Base-by-base conservation (phyloP, 2,329 filamentous ascomycete species). In the Penicillium sp. region DNA sequence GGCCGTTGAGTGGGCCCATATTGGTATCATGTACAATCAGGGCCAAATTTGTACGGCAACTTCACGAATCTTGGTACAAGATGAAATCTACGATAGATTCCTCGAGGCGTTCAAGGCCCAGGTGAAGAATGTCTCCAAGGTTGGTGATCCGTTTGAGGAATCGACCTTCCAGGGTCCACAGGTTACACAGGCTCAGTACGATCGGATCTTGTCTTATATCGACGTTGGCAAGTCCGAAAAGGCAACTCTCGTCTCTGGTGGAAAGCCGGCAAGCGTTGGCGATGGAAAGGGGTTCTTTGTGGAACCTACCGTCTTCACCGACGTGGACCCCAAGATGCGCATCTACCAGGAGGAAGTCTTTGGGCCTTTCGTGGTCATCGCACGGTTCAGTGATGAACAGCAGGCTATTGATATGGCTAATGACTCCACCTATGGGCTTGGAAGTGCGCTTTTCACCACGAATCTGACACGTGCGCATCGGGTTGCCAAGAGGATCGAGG, bases 1-100 rank as follows among this genome's bases (percentile, higher is more conserved):
- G 68, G 85, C 86, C 3, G 86, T 89, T 11, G 85, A 88, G 60
- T 90, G 88, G 85, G 78, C 81, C 14, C 85, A 89, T 57, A 67
- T 73, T 11, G 77, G 77, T n/a, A 79, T 81, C 61, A 78, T 81
- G 75, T 71, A 72, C 56, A 72, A 72, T 54, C 70, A 72, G 43
- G 70, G 70, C 22, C 70, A 72, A 47, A 67, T 72, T 16, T 72
- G 70, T 56, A 71, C 70, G 2, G 67, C 70, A 3, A 72, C 70
- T 3, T 71, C 69, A 14, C 70, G 70, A 4, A 67, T 65, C 18
- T 32, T 65, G 2, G 63, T 65, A n/a, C 63, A 65, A 32, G 60
- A 65, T 24, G 47, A 61, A 48, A 64, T 65, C 34, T 65, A 65
- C 44, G 61, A 65, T 38, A 47, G 54, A 11, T 65, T 65, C 51